Percentiles rank a stretch among this genome's conserved stretches.
Conservation (phyloP, 768 basidiomycete species). For the Butyriboletus loyo region DNA sequence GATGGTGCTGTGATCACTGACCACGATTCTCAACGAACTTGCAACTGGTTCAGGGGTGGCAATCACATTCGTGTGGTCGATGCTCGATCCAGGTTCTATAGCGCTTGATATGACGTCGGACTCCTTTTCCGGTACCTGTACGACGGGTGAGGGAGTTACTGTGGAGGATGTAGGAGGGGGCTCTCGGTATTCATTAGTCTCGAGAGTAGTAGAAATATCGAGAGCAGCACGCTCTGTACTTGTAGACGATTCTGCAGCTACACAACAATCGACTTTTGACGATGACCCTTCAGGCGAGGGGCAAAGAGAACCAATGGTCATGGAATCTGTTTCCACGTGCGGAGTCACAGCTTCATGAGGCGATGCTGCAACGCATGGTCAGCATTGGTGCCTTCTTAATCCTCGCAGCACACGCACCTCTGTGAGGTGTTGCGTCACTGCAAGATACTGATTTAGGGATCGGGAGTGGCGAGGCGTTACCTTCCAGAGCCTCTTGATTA, state of each 20-base stretch:
- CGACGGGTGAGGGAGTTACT: constrained; percentile 9
- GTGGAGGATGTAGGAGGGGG: constrained; percentile 11
- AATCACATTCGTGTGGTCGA: constrained; percentile 9
- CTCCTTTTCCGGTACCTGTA: constrained; percentile 15
- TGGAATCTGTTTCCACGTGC: constrained; percentile 12
- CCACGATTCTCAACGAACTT: constrained; percentile 26
- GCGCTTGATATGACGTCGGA: constrained; percentile 10
- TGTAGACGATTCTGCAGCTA: constrained; percentile 2
- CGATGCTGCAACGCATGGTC: constrained; percentile 15
- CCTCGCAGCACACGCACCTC: constrained; percentile 15
- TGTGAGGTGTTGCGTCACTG: constrained; percentile 2
- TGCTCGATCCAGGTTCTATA: constrained; percentile 3
- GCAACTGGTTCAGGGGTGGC: constrained; percentile 6
- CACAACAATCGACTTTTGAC: constrained; percentile 3
- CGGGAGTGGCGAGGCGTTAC: constrained; percentile 8
- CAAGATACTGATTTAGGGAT: constrained; percentile 8
- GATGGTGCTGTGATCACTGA: constrained; percentile 26
- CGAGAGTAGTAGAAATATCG: constrained; percentile 5
- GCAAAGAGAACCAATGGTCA: constrained; percentile 1
- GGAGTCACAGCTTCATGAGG: constrained; percentile 6
- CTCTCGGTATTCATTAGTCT: constrained; percentile 3
- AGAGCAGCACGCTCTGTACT: constrained; percentile 11
- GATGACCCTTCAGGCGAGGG: constrained; percentile 5
- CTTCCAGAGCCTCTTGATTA: constrained; percentile 13
- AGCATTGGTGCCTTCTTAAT: constrained; percentile 1